phyloP scores from a whole-genome alignment of 495 filamentous ascomycete species.

The Trichocladium uniseriatum region DNA sequence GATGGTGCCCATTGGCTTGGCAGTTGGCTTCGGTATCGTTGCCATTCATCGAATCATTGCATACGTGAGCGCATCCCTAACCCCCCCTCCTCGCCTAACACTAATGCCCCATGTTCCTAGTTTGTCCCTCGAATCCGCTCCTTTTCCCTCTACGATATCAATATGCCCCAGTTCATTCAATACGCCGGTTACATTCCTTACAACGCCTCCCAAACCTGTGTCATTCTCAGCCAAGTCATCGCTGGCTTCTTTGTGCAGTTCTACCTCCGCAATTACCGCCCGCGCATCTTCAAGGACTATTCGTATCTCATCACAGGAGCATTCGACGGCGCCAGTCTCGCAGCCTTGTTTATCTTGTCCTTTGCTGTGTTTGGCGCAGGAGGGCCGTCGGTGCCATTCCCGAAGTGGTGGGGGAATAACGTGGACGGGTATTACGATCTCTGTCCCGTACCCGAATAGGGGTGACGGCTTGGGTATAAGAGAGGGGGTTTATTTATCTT shows the following conservation, averaged over 20 bases:
- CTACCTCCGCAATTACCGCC: slow-evolving; percentile 42
- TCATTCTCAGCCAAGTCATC: slow-evolving; percentile 19
- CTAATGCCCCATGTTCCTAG: slow-evolving; percentile 29
- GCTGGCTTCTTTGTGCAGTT: slow-evolving; percentile 42
- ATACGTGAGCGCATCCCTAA: slow-evolving; percentile 19
- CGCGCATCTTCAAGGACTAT: slow-evolving; percentile 47
- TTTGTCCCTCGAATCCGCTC: slow-evolving; percentile 34
- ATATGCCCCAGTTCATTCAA: slow-evolving; percentile 36
- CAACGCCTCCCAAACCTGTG: slow-evolving; percentile 35
- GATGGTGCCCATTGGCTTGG: slow-evolving; percentile 41
- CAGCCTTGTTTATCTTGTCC: slow-evolving; percentile 46
- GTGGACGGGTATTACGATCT: slow-evolving; percentile 26
- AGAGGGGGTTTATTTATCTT: too few relatives aligned
- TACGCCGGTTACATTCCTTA: slow-evolving; percentile 40
- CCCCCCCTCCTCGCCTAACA: slow-evolving; percentile 9
- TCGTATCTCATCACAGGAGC: slow-evolving; percentile 48
- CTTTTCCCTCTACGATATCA: slow-evolving; percentile 30
- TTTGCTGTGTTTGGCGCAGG: slow-evolving; percentile 50
- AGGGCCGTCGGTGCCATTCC: slow-evolving; percentile 28
- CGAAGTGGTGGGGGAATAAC: slow-evolving; percentile 47
- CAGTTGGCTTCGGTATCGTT: slow-evolving; percentile 34
- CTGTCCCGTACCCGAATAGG: slow-evolving; percentile 18
- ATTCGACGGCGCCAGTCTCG: slow-evolving; percentile 45
- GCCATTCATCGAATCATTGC: slow-evolving; percentile 34
- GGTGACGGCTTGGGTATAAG: background rate